Conservation (phyloP, 1,139 yeast species). For the Protomyces inundatus region DNA sequence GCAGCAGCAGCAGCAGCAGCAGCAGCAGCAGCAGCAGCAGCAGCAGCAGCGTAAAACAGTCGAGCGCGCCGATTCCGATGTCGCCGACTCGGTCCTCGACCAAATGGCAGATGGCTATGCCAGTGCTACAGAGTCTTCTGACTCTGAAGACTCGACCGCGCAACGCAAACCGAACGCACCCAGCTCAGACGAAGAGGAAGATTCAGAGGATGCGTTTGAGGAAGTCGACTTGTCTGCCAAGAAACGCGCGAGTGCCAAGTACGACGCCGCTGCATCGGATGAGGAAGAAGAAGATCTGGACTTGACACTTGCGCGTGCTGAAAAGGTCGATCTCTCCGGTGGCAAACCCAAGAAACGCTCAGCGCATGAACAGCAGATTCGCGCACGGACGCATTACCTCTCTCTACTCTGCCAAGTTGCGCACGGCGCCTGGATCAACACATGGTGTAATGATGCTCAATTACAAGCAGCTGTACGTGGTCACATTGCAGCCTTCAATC, state of each 20-base stretch:
- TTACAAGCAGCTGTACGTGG: constrained; percentile 38
- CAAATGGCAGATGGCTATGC: background rate
- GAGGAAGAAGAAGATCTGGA: background rate
- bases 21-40: background rate
- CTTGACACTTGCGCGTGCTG: constrained; percentile 18
- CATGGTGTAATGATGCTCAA: constrained; percentile 61
- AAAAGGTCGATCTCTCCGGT: constrained; percentile 9
- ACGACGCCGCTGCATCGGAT: background rate
- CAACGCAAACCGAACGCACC: background rate
- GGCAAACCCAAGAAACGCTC: constrained; percentile 35
- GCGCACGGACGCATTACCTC: constrained; percentile 55
- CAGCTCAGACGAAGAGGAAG: background rate
- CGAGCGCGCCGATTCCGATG: background rate
- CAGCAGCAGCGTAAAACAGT: background rate
- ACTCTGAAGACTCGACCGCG: background rate
- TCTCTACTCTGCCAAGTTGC: constrained; percentile 54
- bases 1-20: background rate
- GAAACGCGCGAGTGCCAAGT: constrained; percentile 9
- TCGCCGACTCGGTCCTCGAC: background rate
- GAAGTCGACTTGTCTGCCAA: constrained; percentile 3
- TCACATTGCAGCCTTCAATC: background rate
- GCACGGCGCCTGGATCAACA: constrained; percentile 63
- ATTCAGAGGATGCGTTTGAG: constrained; percentile 6
- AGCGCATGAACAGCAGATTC: constrained; percentile 54
- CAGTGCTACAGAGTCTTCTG: background rate